Conservation (phyloP, 1,284 basidiomycete species). For the Austroboletus rostrupii region DNA sequence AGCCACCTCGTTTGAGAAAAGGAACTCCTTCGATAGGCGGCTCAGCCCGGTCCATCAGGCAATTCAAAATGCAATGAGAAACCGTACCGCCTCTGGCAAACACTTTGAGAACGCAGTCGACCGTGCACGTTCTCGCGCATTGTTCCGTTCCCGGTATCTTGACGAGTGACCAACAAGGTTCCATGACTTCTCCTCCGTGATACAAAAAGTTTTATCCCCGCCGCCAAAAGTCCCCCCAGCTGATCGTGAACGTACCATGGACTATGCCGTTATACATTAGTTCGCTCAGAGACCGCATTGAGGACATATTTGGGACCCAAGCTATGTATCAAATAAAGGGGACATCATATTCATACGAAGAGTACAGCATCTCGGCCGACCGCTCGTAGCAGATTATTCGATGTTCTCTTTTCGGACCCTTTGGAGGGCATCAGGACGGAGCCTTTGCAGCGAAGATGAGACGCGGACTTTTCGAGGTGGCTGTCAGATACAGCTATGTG, state of each 20-base stretch:
- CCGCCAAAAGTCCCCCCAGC: background rate
- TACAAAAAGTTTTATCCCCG: background rate
- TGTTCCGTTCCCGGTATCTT: constrained; percentile 11
- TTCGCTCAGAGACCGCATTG: background rate
- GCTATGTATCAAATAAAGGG: background rate
- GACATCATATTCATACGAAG: background rate
- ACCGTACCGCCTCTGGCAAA: constrained; percentile 14
- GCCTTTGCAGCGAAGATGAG: constrained; percentile 12
- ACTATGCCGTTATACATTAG: constrained; percentile 6
- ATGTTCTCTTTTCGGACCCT: constrained; percentile 5
- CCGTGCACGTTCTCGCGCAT: background rate
- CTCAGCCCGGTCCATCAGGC: constrained; percentile 7
- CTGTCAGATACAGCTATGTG: background rate
- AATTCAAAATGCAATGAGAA: background rate
- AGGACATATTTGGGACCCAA: background rate
- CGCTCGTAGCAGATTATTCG: background rate
- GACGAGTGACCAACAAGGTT: constrained; percentile 11
- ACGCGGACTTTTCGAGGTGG: constrained; percentile 3
- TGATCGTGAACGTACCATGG: background rate
- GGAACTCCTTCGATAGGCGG: background rate
- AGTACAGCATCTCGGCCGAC: constrained; percentile 1
- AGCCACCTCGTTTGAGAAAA: background rate
- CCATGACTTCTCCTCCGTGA: background rate
- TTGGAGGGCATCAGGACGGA: constrained; percentile 6
- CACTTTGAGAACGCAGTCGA: background rate